These are phyloP conservation scores for Mrakia blollopis DNA, from an alignment of 768 basidiomycete genomes.

Conservation along the genomic window DNA sequence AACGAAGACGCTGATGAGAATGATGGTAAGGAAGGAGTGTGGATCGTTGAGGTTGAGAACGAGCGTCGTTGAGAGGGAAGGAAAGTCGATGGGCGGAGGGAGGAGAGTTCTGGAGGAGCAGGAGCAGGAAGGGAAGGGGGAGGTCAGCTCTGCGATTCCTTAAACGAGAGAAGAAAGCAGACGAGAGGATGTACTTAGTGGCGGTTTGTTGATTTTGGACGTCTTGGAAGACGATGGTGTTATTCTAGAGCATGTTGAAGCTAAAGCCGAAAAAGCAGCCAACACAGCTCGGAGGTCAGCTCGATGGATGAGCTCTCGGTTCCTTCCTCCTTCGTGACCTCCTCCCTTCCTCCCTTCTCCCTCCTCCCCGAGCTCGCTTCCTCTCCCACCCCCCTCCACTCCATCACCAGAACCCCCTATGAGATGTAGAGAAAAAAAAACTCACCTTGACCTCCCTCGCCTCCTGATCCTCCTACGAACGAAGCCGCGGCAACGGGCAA, in stretches of 20 bases:
- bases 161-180: not conserved
- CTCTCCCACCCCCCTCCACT: too few relatives aligned
- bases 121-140: not conserved
- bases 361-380: not conserved
- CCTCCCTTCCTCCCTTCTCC: not conserved
- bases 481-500: not conserved
- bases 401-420: not conserved
- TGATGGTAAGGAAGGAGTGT: not conserved
- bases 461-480: not conserved
- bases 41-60: not conserved
- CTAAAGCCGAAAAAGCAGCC: not conserved
- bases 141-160: not conserved
- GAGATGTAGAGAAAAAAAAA: not conserved
- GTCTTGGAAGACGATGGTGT: not conserved
- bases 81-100: not conserved
- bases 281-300: not conserved
- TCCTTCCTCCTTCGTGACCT: too few relatives aligned
- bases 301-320: not conserved
- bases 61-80: not conserved
- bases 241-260: not conserved
- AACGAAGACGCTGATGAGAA: not conserved
- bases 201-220: not conserved
- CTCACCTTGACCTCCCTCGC: not conserved
- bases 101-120: not conserved
- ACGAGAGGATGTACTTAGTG: not conserved